Evolutionary conservation across 768 basidiomycete genomes (phyloP).

Genomic region (Daedaleopsis sinensis): DNA sequence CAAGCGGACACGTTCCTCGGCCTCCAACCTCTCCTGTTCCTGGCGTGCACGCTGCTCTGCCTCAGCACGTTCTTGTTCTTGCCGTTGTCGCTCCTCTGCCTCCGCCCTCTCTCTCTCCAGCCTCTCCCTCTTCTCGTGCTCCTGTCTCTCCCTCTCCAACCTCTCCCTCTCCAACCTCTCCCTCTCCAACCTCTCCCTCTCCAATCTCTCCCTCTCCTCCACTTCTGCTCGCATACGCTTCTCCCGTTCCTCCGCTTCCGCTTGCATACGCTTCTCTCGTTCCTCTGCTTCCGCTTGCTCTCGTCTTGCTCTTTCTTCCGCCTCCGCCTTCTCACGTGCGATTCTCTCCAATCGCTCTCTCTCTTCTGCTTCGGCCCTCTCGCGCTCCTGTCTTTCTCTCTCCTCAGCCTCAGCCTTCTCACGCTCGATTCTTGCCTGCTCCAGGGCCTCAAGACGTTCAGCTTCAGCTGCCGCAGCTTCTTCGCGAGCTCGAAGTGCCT

Average conservation of each 20-base stretch:
- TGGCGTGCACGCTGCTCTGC: slow-evolving; percentile 19
- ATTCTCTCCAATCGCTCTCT: slow-evolving; percentile 14
- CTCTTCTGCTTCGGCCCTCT: slow-evolving; percentile 7
- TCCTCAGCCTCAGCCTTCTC: slow-evolving; percentile 30
- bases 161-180: slow-evolving; percentile 27
- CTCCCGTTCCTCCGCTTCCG: slow-evolving; percentile 8
- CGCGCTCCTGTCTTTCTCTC: slow-evolving; percentile 17
- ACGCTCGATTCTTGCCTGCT: slow-evolving; percentile 25
- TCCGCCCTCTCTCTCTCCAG: slow-evolving; percentile 29
- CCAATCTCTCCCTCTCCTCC: slow-evolving; percentile 12
- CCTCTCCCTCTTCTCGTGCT: slow-evolving; percentile 15
- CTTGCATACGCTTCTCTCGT: slow-evolving; percentile 26
- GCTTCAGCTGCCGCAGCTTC: slow-evolving; percentile 14
- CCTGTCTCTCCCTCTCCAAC: slow-evolving; percentile 20
- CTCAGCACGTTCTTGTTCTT: slow-evolving; percentile 27
- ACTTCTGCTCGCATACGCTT: neutral
- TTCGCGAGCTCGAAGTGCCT: slow-evolving; percentile 19
- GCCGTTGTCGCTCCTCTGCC: slow-evolving; percentile 20
- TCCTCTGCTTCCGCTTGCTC: slow-evolving; percentile 24
- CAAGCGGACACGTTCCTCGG: slow-evolving; percentile 21
- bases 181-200: slow-evolving; percentile 29
- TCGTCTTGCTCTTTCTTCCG: slow-evolving; percentile 32
- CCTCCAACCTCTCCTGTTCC: slow-evolving; percentile 27
- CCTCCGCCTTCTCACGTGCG: slow-evolving; percentile 5
- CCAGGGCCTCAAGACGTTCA: slow-evolving; percentile 21